These are phyloP conservation scores for Hymenoscyphus fraxineus DNA, from an alignment of 2,329 filamentous ascomycete species.

Conservation along the genomic window DNA sequence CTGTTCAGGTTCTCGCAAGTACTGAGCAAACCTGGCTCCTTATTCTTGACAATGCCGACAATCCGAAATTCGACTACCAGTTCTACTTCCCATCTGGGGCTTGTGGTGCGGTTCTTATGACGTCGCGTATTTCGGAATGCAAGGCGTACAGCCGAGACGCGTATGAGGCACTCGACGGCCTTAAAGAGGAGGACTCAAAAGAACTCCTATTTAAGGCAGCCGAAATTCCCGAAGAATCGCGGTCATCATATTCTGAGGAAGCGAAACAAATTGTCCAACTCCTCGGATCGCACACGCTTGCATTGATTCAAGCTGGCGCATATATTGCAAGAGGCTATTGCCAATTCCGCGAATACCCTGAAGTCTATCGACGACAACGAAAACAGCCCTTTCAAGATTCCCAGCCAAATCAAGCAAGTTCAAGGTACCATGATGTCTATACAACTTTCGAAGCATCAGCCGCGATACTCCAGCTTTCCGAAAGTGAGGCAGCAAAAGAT, in stretches of 20 bases:
- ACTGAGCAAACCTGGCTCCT: constrained; percentile 34
- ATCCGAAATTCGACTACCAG: constrained; percentile 34
- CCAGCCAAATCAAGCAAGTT: constrained; percentile 29
- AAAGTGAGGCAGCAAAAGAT: constrained; percentile 24
- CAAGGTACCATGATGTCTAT: constrained; percentile 37
- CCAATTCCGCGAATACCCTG: constrained; percentile 2
- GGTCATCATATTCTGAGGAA: constrained; percentile 16
- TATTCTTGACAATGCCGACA: constrained; percentile 43
- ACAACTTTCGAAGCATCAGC: constrained; percentile 38
- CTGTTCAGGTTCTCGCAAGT: constrained; percentile 23
- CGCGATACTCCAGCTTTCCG: constrained; percentile 24
- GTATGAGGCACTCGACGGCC: constrained; percentile 25
- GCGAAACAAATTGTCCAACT: constrained; percentile 21
- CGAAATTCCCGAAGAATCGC: not conserved
- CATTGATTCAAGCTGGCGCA: constrained; percentile 29
- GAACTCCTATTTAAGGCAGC: constrained; percentile 28
- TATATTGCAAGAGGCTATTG: constrained; percentile 12
- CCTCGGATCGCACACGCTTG: constrained; percentile 30
- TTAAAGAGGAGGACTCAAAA: constrained; percentile 30
- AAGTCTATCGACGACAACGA: constrained; percentile 15
- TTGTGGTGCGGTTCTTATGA: constrained; percentile 38
- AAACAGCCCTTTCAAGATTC: constrained; percentile 33
- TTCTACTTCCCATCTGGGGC: constrained; percentile 35
- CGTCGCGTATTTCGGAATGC: constrained; percentile 37
- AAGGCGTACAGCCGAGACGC: constrained; percentile 34